Conservation (phyloP, 2,329 filamentous ascomycete genomes). For the Canariomyces notabilis region DNA sequence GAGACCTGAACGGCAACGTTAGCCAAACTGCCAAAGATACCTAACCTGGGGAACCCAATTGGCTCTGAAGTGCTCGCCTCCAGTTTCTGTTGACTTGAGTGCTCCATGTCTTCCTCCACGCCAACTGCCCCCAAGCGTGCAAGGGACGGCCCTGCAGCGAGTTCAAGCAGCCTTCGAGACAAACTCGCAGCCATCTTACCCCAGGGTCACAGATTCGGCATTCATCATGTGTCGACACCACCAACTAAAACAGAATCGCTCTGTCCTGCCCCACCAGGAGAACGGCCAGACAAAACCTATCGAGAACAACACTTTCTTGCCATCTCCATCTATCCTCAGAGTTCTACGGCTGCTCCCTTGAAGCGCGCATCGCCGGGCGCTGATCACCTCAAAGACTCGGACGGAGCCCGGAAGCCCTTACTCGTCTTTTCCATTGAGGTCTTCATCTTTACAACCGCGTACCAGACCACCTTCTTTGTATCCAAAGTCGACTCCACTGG, state of each 20-base stretch:
- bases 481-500: slow-evolving; percentile 97
- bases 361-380: slow-evolving; percentile 22
- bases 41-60: too few species aligned
- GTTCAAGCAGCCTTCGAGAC: slow-evolving; percentile 28
- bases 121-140: slow-evolving; percentile 15
- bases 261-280: slow-evolving; percentile 70
- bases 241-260: slow-evolving; percentile 70
- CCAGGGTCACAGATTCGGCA: slow-evolving; percentile 53
- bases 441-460: slow-evolving; percentile 75
- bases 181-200: slow-evolving; percentile 49
- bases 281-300: slow-evolving; percentile 70
- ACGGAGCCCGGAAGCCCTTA: slow-evolving; percentile 42
- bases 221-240: slow-evolving; percentile 84
- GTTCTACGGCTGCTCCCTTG: background rate
- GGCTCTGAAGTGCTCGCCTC: too few species aligned
- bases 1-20: too few species aligned
- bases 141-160: background rate
- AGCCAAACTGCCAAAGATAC: too few species aligned
- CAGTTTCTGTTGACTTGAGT: too few species aligned
- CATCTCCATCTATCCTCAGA: slow-evolving; percentile 40
- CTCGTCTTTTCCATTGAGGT: slow-evolving; percentile 82
- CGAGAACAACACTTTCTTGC: slow-evolving; percentile 76
- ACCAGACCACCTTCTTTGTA: slow-evolving; percentile 83
- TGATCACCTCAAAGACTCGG: slow-evolving; percentile 26
- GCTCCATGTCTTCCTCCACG: slow-evolving; percentile 18